Percentiles rank a stretch among this genome's conserved stretches.
Evolutionary conservation across 345 rosid species (phyloP).

Genomic region (Eucalyptus urophylla): DNA sequence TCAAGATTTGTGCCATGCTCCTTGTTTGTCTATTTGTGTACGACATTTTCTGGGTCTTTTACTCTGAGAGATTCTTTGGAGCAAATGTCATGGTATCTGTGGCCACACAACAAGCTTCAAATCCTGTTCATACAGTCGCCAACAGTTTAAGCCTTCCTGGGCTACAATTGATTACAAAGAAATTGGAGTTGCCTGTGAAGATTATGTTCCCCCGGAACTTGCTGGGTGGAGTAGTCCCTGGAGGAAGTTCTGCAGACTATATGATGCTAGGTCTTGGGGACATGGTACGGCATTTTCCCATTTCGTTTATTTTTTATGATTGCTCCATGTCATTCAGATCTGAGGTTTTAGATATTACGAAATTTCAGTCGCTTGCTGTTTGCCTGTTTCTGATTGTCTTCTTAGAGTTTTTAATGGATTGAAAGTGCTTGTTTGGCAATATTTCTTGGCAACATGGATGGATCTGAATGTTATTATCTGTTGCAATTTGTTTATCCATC

Average conservation of each 20-base stretch:
- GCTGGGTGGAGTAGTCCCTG: constrained; percentile 57
- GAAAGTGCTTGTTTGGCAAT: neutral
- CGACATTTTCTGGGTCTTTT: constrained; percentile 99
- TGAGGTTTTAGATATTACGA: neutral
- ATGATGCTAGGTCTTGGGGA: constrained; percentile 99
- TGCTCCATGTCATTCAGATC: neutral
- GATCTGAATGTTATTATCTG: neutral
- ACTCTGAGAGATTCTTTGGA: constrained; percentile 95
- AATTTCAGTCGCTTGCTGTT: neutral
- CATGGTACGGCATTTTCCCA: constrained; percentile 48
- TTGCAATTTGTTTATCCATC: neutral
- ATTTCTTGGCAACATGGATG: neutral
- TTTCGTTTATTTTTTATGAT: neutral
- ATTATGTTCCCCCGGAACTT: constrained; percentile 82
- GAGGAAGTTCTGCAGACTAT: constrained; percentile 56
- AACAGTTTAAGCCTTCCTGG: constrained; percentile 95
- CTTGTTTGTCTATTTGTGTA: constrained; percentile 79
- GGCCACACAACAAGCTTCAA: constrained; percentile 92
- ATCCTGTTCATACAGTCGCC: constrained; percentile 93
- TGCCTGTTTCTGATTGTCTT: neutral
- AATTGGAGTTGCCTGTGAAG: constrained; percentile 89
- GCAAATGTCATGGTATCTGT: constrained; percentile 99
- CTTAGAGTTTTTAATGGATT: neutral
- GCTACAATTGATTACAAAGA: constrained; percentile 82
- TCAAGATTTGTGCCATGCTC: constrained; percentile 87